A percentile compares a stretch with the other conserved stretches of the same genome.
Conservation (phyloP, 768 basidiomycete species). For the Mycena kentingensis region DNA sequence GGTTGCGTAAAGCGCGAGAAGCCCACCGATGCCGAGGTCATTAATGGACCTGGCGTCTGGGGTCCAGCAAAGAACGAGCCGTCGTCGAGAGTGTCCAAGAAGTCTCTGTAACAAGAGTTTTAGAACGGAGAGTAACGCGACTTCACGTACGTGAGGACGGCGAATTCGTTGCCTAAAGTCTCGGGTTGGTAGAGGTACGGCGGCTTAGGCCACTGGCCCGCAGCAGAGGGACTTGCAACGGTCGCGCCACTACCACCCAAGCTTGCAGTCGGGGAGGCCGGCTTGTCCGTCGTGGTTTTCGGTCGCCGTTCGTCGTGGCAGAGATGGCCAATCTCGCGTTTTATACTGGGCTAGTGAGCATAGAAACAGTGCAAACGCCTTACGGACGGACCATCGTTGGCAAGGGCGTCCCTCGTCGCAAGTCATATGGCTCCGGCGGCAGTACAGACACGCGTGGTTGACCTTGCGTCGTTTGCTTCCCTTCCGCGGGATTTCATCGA, state of each 20-base stretch:
- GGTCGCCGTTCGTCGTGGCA: slow-evolving; percentile 85
- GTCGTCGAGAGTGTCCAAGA: slow-evolving; percentile 86
- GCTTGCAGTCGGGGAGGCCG: slow-evolving; percentile 30
- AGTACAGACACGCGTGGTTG: slow-evolving; percentile 93
- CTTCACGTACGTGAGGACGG: slow-evolving; percentile 68
- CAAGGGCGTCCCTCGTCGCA: slow-evolving; percentile 90
- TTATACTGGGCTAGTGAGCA: slow-evolving; percentile 61
- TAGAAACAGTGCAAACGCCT: slow-evolving; percentile 4
- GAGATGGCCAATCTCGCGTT: slow-evolving; percentile 93
- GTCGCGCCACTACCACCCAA: slow-evolving; percentile 30
- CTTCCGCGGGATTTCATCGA: slow-evolving; percentile 48
- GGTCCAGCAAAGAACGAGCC: slow-evolving; percentile 75
- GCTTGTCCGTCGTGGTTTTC: slow-evolving; percentile 49
- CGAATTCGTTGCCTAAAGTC: slow-evolving; percentile 79
- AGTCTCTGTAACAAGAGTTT: slow-evolving; percentile 57
- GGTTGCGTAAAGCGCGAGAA: slow-evolving; percentile 18
- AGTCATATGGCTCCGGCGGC: slow-evolving; percentile 90
- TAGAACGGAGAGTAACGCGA: slow-evolving; percentile 5
- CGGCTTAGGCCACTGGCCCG: slow-evolving; percentile 58
- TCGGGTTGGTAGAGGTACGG: slow-evolving; percentile 73
- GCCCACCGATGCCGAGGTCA: slow-evolving; percentile 42
- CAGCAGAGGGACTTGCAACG: slow-evolving; percentile 20
- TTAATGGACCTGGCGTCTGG: slow-evolving; percentile 49
- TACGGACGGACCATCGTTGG: slow-evolving; percentile 77
- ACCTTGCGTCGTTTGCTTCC: slow-evolving; percentile 76